Percentiles rank a stretch among this genome's conserved stretches.
phyloP scores from a whole-genome alignment of 257 asterid genomes.

The Solanum okadae region DNA sequence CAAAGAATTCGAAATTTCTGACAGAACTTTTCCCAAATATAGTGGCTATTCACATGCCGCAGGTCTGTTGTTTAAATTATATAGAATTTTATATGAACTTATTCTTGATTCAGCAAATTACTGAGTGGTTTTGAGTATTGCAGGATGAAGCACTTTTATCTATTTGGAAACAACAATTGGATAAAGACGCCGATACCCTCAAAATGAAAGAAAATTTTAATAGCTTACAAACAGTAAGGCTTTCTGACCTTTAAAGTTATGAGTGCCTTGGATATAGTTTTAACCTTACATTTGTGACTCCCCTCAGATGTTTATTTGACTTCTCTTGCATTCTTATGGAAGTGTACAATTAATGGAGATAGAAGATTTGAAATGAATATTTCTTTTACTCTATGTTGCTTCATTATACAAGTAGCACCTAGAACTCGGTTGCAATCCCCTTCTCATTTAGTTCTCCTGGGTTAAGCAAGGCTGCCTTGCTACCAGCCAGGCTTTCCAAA shows the following conservation, averaged over 20 bases:
- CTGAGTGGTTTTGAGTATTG: slow-evolving; percentile 11
- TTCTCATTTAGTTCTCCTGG: not conserved
- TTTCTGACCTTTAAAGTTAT: not conserved
- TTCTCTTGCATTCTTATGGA: not conserved
- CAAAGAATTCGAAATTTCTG: slow-evolving; percentile 65
- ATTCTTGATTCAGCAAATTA: not conserved
- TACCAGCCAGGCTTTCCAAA: not conserved
- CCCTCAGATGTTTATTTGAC: not conserved
- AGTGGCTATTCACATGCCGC: slow-evolving; percentile 78
- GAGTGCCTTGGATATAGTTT: not conserved
- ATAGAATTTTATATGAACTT: not conserved
- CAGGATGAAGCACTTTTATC: slow-evolving; percentile 79
- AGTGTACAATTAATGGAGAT: not conserved
- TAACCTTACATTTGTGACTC: not conserved
- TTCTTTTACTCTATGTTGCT: not conserved
- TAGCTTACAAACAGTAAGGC: slow-evolving; percentile 62
- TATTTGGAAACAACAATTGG: slow-evolving; percentile 82
- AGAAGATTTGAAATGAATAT: not conserved
- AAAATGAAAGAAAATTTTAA: slow-evolving; percentile 60
- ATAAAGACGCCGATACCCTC: slow-evolving; percentile 66
- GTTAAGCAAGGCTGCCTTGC: not conserved
- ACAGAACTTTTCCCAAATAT: slow-evolving; percentile 72
- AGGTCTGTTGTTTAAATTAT: slow-evolving; percentile 31
- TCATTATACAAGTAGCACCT: not conserved
- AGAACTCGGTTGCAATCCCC: not conserved